Base-by-base conservation (phyloP, 768 basidiomycete genomes). In the Calocera viscosa region DNA sequence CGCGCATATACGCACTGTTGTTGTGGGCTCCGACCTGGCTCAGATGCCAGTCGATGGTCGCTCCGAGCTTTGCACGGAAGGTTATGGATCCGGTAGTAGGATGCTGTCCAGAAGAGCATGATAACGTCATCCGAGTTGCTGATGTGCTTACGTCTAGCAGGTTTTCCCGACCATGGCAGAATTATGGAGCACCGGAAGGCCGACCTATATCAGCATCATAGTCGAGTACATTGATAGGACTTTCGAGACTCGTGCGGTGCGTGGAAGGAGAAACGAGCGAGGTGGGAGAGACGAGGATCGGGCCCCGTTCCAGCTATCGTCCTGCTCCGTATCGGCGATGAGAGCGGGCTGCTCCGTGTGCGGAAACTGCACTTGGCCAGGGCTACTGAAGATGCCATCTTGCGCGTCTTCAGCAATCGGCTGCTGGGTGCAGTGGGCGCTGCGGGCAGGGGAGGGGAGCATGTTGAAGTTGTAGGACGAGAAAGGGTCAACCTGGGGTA, bases 161-260 rank as follows among this genome's bases (percentile, higher is more conserved):
- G n/a, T n/a, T n/a, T n/a, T n/a, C n/a, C n/a, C n/a, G n/a, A n/a
- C n/a, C n/a, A n/a, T n/a, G n/a, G n/a, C n/a, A n/a, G n/a, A n/a
- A n/a, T n/a, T n/a, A n/a, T n/a, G n/a, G n/a, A n/a, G n/a, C n/a
- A n/a, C n/a, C n/a, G n/a, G n/a, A n/a, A n/a, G n/a, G n/a, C n/a
- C n/a, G n/a, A n/a, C n/a, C n/a, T n/a, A 75, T 64, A 71, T 74
- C 11, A 72, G 74, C 14, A 74, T 74, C 39, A 64, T 75, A 63
- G 74, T 76, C 24, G 75, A 76, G 66, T 75, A 76, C 65, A 74
- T 74, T 66, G 75, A 76, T 65, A 67, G 74, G 67, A 32, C 53
- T 26, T 2, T 60, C 16, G 30, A 32, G 53, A 5, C 26, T 11
- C 2, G 22, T 32, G 19, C 53, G 53, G 11, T 30, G 43, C 24